A percentile compares a stretch with the other conserved stretches of the same genome.
Evolutionary conservation across 352 stramenopile genomes (phyloP).

Genomic region (Hyaloperonospora brassicae): DNA sequence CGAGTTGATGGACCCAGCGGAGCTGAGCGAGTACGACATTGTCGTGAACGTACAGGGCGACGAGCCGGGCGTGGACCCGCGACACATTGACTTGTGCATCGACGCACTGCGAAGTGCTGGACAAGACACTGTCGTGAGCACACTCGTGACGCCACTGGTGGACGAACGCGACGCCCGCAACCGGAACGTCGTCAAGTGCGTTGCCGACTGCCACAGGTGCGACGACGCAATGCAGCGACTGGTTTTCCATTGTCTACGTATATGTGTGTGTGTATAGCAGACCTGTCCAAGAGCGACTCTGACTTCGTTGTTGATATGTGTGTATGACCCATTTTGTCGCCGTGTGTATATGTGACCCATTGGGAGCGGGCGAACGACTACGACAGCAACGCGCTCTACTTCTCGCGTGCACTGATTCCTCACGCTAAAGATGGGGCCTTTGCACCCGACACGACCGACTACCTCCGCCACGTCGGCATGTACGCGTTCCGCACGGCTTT

Average conservation of each 20-base stretch:
- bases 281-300: too few species aligned
- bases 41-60: conserved; percentile 83
- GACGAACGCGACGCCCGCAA: conserved; percentile 45
- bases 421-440: conserved; percentile 61
- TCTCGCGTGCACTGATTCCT: conserved; percentile 74
- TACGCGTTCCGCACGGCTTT: conserved; percentile 79
- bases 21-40: conserved; percentile 56
- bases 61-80: conserved; percentile 70
- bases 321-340: too few species aligned
- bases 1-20: conserved; percentile 25
- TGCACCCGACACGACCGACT: conserved; percentile 34
- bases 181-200: conserved; percentile 73
- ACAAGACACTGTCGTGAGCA: conserved; percentile 62
- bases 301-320: too few species aligned
- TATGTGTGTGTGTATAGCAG: conserved; percentile 1
- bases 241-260: background rate
- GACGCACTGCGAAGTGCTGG: conserved; percentile 41
- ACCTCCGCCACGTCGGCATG: conserved; percentile 70
- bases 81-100: conserved; percentile 67
- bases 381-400: conserved; percentile 73
- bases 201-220: conserved; percentile 53
- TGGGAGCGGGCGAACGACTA: too few species aligned
- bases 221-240: conserved; percentile 2
- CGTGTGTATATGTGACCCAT: too few species aligned
- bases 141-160: conserved; percentile 56